Evolutionary conservation across 2,329 filamentous ascomycete species (phyloP).

Genomic region (Fusarium sp.): DNA sequence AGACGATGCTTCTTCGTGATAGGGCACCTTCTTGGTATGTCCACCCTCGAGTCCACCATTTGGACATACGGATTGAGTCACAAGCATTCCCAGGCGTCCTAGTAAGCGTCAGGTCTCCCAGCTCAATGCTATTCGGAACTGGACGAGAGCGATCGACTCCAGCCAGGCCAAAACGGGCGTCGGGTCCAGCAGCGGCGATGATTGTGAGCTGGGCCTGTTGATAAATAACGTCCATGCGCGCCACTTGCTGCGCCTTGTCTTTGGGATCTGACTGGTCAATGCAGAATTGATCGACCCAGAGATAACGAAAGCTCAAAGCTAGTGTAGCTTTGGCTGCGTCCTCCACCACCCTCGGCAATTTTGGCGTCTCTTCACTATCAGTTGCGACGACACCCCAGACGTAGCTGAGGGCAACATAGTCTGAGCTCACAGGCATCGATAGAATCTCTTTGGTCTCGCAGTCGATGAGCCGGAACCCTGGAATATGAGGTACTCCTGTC

Average conservation of each 20-base stretch:
- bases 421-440: neutral
- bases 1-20: too few species aligned
- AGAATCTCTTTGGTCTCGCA: neutral
- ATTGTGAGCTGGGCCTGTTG: constrained; percentile 15
- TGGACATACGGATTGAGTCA: too few species aligned
- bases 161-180: too few species aligned
- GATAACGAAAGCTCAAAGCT: neutral
- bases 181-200: neutral
- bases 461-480: neutral
- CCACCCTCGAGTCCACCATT: neutral
- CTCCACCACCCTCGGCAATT: neutral
- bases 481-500: neutral
- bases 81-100: too few species aligned
- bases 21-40: too few species aligned
- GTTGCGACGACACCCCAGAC: neutral
- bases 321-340: neutral
- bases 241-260: constrained; percentile 3
- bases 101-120: too few species aligned
- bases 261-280: neutral
- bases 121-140: too few species aligned
- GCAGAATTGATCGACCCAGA: constrained; percentile 10
- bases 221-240: constrained; percentile 11
- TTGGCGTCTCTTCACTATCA: neutral
- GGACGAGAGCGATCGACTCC: too few species aligned
- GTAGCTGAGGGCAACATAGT: neutral